Percentiles rank a stretch among this genome's conserved stretches.
These are phyloP conservation scores for Bigelowiella natans DNA, from an alignment of 78 protist species.

Conservation along the genomic window DNA sequence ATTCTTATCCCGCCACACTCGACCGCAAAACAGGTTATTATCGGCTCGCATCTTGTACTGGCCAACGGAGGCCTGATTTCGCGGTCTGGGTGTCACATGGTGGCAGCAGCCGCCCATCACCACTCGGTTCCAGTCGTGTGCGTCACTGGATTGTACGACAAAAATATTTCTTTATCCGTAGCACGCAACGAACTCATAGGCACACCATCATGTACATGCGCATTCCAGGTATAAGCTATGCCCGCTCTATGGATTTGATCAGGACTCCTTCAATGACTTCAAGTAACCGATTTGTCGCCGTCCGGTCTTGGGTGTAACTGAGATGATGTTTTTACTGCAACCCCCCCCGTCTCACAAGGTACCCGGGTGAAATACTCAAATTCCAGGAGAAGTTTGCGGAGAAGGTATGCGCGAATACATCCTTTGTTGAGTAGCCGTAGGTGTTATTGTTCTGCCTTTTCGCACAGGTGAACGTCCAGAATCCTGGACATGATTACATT, in stretches of 20 bases:
- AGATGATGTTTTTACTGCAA: conserved; percentile 23
- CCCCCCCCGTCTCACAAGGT: not conserved
- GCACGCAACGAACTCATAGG: conserved; percentile 32
- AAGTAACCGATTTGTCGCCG: not conserved
- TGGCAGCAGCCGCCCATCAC: conserved; percentile 79
- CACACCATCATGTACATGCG: not conserved
- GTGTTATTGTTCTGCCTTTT: too few relatives aligned
- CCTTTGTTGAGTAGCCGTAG: too few relatives aligned
- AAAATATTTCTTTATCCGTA: conserved; percentile 65
- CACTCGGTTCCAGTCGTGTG: conserved; percentile 75
- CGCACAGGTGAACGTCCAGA: conserved; percentile 27
- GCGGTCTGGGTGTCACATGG: conserved; percentile 55
- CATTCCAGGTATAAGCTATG: not conserved
- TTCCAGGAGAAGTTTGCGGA: not conserved
- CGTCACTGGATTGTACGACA: conserved; percentile 75
- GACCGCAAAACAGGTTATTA: conserved; percentile 17
- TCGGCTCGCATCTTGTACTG: conserved; percentile 69
- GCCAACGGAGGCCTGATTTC: conserved; percentile 91
- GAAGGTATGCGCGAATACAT: not conserved
- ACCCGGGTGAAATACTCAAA: not conserved
- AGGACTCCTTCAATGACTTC: conserved; percentile 57
- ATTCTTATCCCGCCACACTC: too few relatives aligned
- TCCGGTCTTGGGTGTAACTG: too few relatives aligned
- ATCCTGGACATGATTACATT: conserved; percentile 75
- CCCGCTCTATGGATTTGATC: conserved; percentile 47